Evolutionary conservation across 202 grass and related monocot species (phyloP), one percentile per base, ranked within the genome.

Genomic region (Saccharum hybrid): DNA sequence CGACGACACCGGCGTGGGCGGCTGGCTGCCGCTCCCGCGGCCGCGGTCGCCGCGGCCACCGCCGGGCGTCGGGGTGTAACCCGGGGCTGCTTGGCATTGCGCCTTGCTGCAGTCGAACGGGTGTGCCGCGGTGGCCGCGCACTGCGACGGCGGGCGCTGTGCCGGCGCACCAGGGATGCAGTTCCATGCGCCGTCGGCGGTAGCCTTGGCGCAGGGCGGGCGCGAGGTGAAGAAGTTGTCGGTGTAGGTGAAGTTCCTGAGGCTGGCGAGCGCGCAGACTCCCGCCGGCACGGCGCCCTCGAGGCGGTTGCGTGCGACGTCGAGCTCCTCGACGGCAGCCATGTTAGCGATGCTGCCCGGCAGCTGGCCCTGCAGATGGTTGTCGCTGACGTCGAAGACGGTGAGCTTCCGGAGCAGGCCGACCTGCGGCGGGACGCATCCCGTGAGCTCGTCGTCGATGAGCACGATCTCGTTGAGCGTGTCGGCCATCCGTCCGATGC

Each of bases 381-480:
- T 98, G 16, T 76, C 94, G 67, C 96, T 98, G 34, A 98, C 92
- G 51, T 98, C 96, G 14, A 98, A 98, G 51, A 98, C 91, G 0
- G 93, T 98, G 18, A 96, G 66, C 57, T 59, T 36, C 81, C 31
- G 71, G 3, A 98, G 84, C 74, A 92, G 0, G 1, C 96, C 96
- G 0, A 98, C 88, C 90, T 98, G 81, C 2, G 75, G 75, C 2
- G 96, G 96, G 18, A 98, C 70, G 84, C 96, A 98, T 0, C 88
- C 93, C 0, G 76, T 79, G 57, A 98, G 89, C 48, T 84, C 73
- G 63, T 96, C 88, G 15, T 56, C 89, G 57, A 98, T 85, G 71
- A 98, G 96, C 15, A 98, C 88, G 41, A 98, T 92, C 87, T 98
- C 87, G 72, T 98, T 89, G 1, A 98, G 84, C 6, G 93, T 98